Percentiles rank a stretch among this genome's conserved stretches.
Evolutionary conservation across 2,329 filamentous ascomycete genomes (phyloP).

Genomic region (Aspergillus luchuensis): DNA sequence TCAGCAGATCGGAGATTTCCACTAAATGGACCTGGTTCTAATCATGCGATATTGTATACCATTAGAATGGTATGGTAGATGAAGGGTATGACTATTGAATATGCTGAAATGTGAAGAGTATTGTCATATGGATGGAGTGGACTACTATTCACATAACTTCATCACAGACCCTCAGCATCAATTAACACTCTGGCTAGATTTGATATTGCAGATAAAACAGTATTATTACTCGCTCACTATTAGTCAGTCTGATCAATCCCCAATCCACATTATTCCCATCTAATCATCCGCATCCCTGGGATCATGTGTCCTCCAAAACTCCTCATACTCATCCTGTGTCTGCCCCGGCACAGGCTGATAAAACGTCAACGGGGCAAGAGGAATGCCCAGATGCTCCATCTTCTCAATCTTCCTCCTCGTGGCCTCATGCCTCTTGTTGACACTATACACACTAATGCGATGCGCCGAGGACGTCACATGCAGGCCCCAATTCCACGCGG

Average conservation of each 20-base stretch:
- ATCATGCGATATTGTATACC: too few species aligned
- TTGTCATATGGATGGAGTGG: too few species aligned
- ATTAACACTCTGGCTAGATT: too few species aligned
- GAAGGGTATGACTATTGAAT: too few species aligned
- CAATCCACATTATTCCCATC: not conserved
- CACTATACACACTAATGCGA: constrained; percentile 41
- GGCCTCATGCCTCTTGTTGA: constrained; percentile 33
- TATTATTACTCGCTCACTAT: too few species aligned
- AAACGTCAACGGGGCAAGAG: constrained; percentile 34
- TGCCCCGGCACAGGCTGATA: constrained; percentile 31
- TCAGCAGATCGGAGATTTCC: too few species aligned
- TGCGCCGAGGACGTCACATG: constrained; percentile 45
- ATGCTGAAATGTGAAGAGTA: too few species aligned
- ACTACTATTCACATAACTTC: too few species aligned
- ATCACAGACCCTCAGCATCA: too few species aligned
- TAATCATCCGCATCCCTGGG: constrained; percentile 31
- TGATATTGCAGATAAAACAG: too few species aligned
- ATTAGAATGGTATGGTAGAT: too few species aligned
- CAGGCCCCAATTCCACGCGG: constrained; percentile 54
- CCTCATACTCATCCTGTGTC: constrained; percentile 33
- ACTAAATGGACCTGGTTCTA: too few species aligned
- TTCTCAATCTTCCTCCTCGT: constrained; percentile 33
- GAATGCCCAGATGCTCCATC: constrained; percentile 34
- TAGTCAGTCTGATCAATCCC: not conserved
- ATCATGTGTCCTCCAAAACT: constrained; percentile 34